phyloP scores from a whole-genome alignment of 768 basidiomycete genomes.

The Chiua virens region DNA sequence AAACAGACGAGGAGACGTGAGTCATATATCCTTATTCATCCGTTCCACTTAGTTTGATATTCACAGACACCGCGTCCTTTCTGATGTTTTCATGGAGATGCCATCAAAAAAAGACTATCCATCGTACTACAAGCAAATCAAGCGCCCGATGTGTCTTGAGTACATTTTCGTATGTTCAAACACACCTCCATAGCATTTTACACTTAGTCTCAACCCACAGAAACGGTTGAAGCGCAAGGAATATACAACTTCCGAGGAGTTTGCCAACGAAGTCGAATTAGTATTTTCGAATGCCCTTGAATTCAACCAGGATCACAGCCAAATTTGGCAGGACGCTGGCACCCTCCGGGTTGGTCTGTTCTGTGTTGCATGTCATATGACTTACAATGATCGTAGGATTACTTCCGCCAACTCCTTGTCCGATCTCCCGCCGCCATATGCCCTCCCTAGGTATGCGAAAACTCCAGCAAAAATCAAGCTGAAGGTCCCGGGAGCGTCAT shows the following conservation, averaged over 20 bases:
- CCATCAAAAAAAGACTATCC: slow-evolving; percentile 81
- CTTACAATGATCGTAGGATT: slow-evolving; percentile 46
- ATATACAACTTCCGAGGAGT: slow-evolving; percentile 65
- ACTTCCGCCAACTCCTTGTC: slow-evolving; percentile 76
- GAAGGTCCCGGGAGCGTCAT: slow-evolving; percentile 49
- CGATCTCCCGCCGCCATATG: slow-evolving; percentile 66
- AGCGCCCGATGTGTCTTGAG: slow-evolving; percentile 76
- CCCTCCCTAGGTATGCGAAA: slow-evolving; percentile 64
- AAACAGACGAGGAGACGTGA: slow-evolving; percentile 65
- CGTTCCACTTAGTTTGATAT: background rate
- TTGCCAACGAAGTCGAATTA: slow-evolving; percentile 84
- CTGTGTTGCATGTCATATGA: slow-evolving; percentile 1
- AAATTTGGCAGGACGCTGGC: slow-evolving; percentile 78
- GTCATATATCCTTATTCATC: slow-evolving; percentile 25
- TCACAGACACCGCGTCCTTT: slow-evolving; percentile 62
- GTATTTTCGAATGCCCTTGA: slow-evolving; percentile 87
- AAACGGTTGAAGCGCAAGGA: slow-evolving; percentile 80
- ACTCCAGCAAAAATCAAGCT: slow-evolving; percentile 69
- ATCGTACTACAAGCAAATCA: slow-evolving; percentile 76
- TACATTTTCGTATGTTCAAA: slow-evolving; percentile 64
- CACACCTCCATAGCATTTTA: background rate
- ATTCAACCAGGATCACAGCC: slow-evolving; percentile 86
- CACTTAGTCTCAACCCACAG: slow-evolving; percentile 40
- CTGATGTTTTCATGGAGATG: slow-evolving; percentile 80
- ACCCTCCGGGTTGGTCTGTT: slow-evolving; percentile 54